Conservation (phyloP, 1,139 yeast species). For the Scheffersomyces stambukii region DNA sequence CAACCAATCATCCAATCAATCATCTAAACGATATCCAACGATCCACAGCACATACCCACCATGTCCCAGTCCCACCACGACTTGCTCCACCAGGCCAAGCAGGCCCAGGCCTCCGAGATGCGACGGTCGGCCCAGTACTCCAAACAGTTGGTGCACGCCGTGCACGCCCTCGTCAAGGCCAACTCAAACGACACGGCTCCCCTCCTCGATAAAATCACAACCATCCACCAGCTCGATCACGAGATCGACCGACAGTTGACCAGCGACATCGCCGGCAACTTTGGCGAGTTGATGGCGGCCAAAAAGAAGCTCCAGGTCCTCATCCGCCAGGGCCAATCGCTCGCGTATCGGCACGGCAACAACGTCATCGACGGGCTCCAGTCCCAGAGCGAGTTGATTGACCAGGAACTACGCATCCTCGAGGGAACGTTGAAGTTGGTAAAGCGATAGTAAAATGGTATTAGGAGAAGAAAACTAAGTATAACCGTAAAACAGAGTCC, state of each 20-base stretch:
- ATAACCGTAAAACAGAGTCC: neutral
- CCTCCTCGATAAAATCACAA: conserved; percentile 39
- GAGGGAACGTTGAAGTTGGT: conserved; percentile 31
- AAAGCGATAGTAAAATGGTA: conserved; percentile 6
- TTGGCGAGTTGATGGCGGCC: conserved; percentile 18
- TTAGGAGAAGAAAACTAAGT: neutral
- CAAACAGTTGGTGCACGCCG: conserved; percentile 22
- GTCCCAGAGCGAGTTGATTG: conserved; percentile 37
- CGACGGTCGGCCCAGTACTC: conserved; percentile 25
- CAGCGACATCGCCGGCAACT: conserved; percentile 12
- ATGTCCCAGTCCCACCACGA: conserved; percentile 21
- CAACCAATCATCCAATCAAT: no score
- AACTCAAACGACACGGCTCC: conserved; percentile 28
- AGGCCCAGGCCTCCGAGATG: conserved; percentile 25
- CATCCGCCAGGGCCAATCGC: conserved; percentile 17
- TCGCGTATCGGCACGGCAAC: no score
- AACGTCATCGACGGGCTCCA: conserved; percentile 35
- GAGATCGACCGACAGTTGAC: conserved; percentile 34
- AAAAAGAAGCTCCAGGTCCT: conserved; percentile 18
- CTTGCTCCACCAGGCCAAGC: conserved; percentile 34
- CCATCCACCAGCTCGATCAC: conserved; percentile 37
- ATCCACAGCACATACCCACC: no score
- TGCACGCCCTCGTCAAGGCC: conserved; percentile 21
- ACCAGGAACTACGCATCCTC: conserved; percentile 45
- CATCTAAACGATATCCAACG: no score